Base-by-base conservation (phyloP, 805 yeast genomes). In the Myxozyma neotropica region DNA sequence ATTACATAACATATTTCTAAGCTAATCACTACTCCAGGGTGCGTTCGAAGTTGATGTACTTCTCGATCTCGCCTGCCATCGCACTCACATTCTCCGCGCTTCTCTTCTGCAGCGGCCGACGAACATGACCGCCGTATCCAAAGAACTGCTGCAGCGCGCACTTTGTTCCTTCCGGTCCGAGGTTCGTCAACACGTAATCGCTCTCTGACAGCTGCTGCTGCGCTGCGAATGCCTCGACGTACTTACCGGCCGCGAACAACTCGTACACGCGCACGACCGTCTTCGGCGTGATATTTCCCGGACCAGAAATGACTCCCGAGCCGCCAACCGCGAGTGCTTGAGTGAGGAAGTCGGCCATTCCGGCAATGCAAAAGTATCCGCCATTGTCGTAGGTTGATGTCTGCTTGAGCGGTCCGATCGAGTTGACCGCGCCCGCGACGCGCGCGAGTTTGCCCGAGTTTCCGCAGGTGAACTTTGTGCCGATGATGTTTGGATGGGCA, bases 201-300 rank as follows among this genome's bases (percentile, higher is more conserved):
- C 77, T 81, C 63, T 78, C 74, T 12, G 81, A 73, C 33, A 75
- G 75, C 31, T 70, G 63, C 53, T 70, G 68, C 69, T 81, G 85
- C 43, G 80, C 68, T 53, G 70, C 67, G 56, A 71, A 72, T n/a
- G 84, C 85, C 62, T 72, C 76, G 46, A 70, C 73, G 50, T 68
- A 61, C 53, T 80, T 74, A 31, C 82, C 83, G 12, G 68, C 70
- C 42, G 74, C 72, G 64, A 72, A 79, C 48, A 81, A 68, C 19
- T 52, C 35, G 43, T 52, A 59, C 45, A 53, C 58, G 52, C 74
- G 73, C 56, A 78, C 81, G 52, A 77, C 76, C 4, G 78, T 72
- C 71, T 79, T 79, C 61, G 86, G 86, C 72, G 75, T 79, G 2
- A 81, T 81, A 44, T 83, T 83, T 43, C 80, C 74, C 40, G 81